Evolutionary conservation across 257 asterid genomes (phyloP), one percentile per base, ranked within the genome.

Genomic region (Eucommia ulmoides): DNA sequence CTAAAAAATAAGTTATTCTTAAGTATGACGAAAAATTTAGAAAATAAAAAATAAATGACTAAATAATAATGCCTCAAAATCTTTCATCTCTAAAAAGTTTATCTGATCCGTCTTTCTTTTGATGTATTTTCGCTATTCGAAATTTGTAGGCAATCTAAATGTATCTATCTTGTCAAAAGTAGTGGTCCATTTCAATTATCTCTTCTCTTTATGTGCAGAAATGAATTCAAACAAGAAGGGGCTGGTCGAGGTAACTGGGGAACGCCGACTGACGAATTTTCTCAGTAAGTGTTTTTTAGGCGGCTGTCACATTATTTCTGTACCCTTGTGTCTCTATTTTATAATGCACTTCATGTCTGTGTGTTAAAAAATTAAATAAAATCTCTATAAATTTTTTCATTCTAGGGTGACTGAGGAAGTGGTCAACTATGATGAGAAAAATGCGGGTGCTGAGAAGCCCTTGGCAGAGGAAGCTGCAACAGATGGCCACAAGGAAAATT

Each of bases 201-300:
- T 29, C 38, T 29, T 29, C 12, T 7, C 12, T 52, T 29, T 29
- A 2, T 60, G 45, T 21, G 51, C 74, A 80, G 95, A 63, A 58
- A 70, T 65, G 93, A 77, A 58, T 26, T 74, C 20, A 88, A 79
- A 58, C 76, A 83, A 1, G 95, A 77, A 25, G 94, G 95, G 61
- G 52, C 82, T 75, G 94, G 95, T 61, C 75, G 66, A 44, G 95
- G 93, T 21, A 84, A 82, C 56, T 88, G 95, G 97, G 94, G 97
- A 59, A 72, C 83, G 54, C 73, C 61, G 56, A 33, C 63, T 64
- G 94, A 82, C 59, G 97, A 84, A 45, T 52, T 78, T 25, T 56
- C 73, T 50, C 74, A 54, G 95, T 88, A 76, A 77, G 93, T 79
- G 24, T 60, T 66, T 60, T 29, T 47, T 67, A 18, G 35, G 24